phyloP scores from a whole-genome alignment of 2,329 filamentous ascomycete species.

The Colletotrichum sp. region DNA sequence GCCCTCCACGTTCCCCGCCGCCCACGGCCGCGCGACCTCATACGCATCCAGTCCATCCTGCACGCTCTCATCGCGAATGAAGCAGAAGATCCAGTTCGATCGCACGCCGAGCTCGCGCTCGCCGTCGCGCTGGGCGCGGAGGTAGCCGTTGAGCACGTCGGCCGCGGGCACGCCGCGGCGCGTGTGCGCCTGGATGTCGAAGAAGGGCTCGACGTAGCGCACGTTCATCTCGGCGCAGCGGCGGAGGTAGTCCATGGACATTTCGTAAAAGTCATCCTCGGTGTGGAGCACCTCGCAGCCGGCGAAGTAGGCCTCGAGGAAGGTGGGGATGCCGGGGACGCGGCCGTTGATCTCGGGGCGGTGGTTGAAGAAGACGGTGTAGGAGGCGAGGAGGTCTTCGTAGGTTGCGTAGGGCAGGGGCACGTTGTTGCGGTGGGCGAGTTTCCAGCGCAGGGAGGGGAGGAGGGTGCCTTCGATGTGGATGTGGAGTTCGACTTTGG shows the following conservation, averaged over 20 bases:
- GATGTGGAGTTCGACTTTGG: slow-evolving; percentile 83
- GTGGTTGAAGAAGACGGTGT: slow-evolving; percentile 48
- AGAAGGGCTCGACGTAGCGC: slow-evolving; percentile 80
- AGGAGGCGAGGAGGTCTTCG: slow-evolving; percentile 65
- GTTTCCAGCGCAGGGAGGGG: slow-evolving; percentile 71
- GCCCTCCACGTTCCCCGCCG: slow-evolving; percentile 24
- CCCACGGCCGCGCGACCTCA: slow-evolving; percentile 42
- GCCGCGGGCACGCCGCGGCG: slow-evolving; percentile 66
- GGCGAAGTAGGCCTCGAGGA: slow-evolving; percentile 80
- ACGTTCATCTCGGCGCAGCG: slow-evolving; percentile 69
- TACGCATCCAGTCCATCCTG: slow-evolving; percentile 44
- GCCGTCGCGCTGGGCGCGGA: slow-evolving; percentile 35
- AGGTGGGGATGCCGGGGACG: slow-evolving; percentile 41
- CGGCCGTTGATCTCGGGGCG: slow-evolving; percentile 40
- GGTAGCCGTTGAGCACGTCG: slow-evolving; percentile 66
- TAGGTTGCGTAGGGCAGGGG: slow-evolving; percentile 69
- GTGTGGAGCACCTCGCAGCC: slow-evolving; percentile 73
- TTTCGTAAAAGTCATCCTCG: slow-evolving; percentile 71
- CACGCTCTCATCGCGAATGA: slow-evolving; percentile 43
- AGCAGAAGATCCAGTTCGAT: slow-evolving; percentile 46
- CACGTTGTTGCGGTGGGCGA: slow-evolving; percentile 68
- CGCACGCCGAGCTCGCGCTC: slow-evolving; percentile 29
- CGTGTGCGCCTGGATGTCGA: slow-evolving; percentile 79
- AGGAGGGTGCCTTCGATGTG: slow-evolving; percentile 80
- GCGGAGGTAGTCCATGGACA: slow-evolving; percentile 75